phyloP scores from a whole-genome alignment of 352 stramenopile species.

The Poterioochromonas sp. region DNA sequence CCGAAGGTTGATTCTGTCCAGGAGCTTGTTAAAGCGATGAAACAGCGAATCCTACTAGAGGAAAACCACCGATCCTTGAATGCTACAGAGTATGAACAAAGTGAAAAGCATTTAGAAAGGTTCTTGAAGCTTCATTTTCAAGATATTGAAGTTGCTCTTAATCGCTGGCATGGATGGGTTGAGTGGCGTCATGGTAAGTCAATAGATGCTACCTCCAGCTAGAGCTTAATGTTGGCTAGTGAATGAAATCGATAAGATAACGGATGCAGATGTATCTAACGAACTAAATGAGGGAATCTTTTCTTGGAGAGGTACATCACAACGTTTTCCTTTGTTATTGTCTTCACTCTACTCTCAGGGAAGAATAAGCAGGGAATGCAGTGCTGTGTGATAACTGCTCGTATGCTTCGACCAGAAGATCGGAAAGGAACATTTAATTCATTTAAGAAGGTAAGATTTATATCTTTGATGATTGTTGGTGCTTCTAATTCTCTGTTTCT shows the following conservation, averaged over 20 bases:
- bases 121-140: background rate
- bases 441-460: background rate
- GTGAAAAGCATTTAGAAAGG: background rate
- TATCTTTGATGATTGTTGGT: background rate
- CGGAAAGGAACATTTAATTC: background rate
- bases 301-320: background rate
- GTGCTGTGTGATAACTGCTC: constrained; percentile 13
- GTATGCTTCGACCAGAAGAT: background rate
- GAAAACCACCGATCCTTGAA: background rate
- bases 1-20: background rate
- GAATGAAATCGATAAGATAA: background rate
- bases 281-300: constrained; percentile 12
- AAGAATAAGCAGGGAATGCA: background rate
- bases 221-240: background rate
- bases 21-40: background rate
- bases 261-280: background rate
- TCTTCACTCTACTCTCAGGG: no score
- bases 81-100: constrained; percentile 6
- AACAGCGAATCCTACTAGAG: background rate
- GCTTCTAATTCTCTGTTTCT: background rate
- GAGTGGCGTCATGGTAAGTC: constrained; percentile 10
- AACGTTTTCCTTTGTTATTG: no score
- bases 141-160: constrained; percentile 24
- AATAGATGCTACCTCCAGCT: background rate
- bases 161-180: constrained; percentile 10